Base-by-base conservation (phyloP, 306 rosid genomes). In the Casuarina glauca region DNA sequence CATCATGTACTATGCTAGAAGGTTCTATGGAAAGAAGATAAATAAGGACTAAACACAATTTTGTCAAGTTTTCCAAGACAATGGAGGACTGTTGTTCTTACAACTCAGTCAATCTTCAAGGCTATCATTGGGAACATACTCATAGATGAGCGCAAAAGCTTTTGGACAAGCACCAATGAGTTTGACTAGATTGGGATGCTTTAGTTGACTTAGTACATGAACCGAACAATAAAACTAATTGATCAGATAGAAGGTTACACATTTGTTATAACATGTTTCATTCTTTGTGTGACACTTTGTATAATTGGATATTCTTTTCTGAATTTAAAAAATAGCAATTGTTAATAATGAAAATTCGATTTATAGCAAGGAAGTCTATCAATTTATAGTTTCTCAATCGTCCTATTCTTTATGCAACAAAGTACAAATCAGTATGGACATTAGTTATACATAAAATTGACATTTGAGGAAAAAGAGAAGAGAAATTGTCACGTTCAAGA, bases 101-200 rank as follows among this genome's bases (percentile, higher is more conserved):
- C 91, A 81, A 69, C 41, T 73, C 35, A 88, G 84, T 62, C 84
- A 81, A 74, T 88, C 91, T 76, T 88, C 91, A 58, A 88, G 89
- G 76, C 87, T 85, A 58, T 89, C 91, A 5, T 83, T 83, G 4
- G 86, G 76, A 6, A 85, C 87, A 84, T 85, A 83, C 79, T 88
- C 91, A 2, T 88, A 88, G 35, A 88, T 46, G 12, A 88, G 86
- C 17, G 79, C 60, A 81, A 80, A 88, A 10, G 69, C 73, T 85
- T 85, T 84, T 1, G 89, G 89, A 68, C 91, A 88, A 48, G 86
- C 76, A 32, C 91, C 91, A 73, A 88, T 46, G 16, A 88, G 87
- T 5, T 77, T 88, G 54, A 88, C 79, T 17, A 88, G 87, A 81
- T 88, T 88, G 48, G 86, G 79, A 62, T 88, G 91, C 52, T 89